Evolutionary conservation across 371 early-diverging fungal species (phyloP).

Genomic region (Mortierella sp.): DNA sequence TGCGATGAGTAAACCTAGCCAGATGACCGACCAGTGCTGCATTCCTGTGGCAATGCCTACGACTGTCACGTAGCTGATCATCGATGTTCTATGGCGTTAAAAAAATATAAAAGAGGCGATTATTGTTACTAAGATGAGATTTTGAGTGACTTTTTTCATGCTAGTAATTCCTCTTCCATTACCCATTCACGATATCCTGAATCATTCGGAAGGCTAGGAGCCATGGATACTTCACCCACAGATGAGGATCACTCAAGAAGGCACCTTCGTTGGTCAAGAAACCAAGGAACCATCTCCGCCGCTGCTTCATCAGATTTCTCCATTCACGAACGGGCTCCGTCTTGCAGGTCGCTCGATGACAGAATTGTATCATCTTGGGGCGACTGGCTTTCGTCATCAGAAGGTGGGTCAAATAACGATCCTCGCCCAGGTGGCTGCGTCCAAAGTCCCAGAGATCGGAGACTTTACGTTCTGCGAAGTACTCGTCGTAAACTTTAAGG

Average conservation of each 20-base stretch:
- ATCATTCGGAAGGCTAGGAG: slow-evolving; percentile 25
- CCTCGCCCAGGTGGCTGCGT: slow-evolving; percentile 72
- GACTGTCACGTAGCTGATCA: slow-evolving; percentile 19
- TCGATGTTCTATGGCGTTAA: slow-evolving; percentile 32
- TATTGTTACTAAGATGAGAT: too few species aligned
- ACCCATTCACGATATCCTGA: slow-evolving; percentile 30
- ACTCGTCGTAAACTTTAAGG: slow-evolving; percentile 31
- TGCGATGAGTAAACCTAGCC: slow-evolving; percentile 14
- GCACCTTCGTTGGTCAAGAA: slow-evolving; percentile 43
- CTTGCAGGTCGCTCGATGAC: slow-evolving; percentile 91
- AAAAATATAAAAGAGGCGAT: not conserved
- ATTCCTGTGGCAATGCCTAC: slow-evolving; percentile 12
- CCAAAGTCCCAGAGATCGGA: slow-evolving; percentile 42
- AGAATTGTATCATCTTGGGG: slow-evolving; percentile 91
- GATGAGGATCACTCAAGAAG: slow-evolving; percentile 30
- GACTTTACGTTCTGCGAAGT: slow-evolving; percentile 48
- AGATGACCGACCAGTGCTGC: slow-evolving; percentile 14
- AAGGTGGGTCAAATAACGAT: slow-evolving; percentile 93
- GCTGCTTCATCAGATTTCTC: slow-evolving; percentile 84
- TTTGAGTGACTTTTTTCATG: too few species aligned
- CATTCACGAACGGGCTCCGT: slow-evolving; percentile 97
- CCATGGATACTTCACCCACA: slow-evolving; percentile 36
- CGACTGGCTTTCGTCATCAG: slow-evolving; percentile 97
- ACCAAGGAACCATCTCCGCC: slow-evolving; percentile 80
- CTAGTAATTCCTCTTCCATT: too few species aligned